Evolutionary conservation across 2,329 filamentous ascomycete genomes (phyloP).

Genomic region (Alternaria hordeiaustralica): DNA sequence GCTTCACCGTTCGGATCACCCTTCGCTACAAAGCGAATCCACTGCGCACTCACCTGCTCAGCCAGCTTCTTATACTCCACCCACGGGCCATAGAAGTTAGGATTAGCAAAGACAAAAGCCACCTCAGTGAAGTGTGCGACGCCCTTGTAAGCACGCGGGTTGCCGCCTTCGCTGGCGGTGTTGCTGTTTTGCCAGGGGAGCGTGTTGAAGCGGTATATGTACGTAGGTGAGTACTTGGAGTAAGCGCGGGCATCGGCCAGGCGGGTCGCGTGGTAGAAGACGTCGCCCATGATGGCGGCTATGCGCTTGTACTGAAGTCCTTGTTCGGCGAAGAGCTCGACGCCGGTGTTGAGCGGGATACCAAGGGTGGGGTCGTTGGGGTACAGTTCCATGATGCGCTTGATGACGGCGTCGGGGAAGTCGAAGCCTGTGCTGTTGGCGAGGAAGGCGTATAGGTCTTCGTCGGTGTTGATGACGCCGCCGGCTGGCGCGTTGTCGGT

Average conservation of each 20-base stretch:
- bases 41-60: conserved; percentile 54
- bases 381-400: conserved; percentile 43
- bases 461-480: conserved; percentile 62
- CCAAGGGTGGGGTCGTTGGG: conserved; percentile 43
- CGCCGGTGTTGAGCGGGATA: conserved; percentile 44
- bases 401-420: conserved; percentile 40
- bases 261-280: conserved; percentile 63
- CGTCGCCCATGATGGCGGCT: conserved; percentile 61
- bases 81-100: conserved; percentile 46
- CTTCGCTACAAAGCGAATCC: conserved; percentile 54
- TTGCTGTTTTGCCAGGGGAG: conserved; percentile 37
- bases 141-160: conserved; percentile 52
- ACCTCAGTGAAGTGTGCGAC: conserved; percentile 63
- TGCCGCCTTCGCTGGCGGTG: conserved; percentile 51
- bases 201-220: conserved; percentile 68
- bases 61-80: conserved; percentile 51
- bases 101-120: conserved; percentile 56
- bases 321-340: conserved; percentile 38
- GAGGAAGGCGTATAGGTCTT: conserved; percentile 52
- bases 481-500: conserved; percentile 62
- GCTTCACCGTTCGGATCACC: conserved; percentile 48
- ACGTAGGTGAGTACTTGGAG: conserved; percentile 59
- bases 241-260: conserved; percentile 51
- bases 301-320: conserved; percentile 61
- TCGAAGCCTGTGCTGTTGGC: conserved; percentile 42